Evolutionary conservation across 2,329 filamentous ascomycete genomes (phyloP).

Genomic region (Fusarium incarnatum): DNA sequence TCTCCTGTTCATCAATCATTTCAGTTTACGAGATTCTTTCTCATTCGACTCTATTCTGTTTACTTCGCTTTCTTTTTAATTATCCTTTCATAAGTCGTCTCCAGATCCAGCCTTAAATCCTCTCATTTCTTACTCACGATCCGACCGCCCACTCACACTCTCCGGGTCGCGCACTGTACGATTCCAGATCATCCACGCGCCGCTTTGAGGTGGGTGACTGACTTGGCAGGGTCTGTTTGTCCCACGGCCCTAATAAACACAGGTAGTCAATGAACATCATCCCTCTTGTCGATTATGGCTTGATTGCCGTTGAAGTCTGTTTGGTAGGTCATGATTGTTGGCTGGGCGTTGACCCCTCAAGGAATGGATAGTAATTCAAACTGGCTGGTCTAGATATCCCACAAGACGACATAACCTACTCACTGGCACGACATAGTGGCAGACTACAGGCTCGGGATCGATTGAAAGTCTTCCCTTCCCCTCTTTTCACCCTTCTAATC

Average conservation of each 20-base stretch:
- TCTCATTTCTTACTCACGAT: conserved; percentile 40
- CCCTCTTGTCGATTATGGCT: conserved; percentile 6
- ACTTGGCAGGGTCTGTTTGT: conserved; percentile 45
- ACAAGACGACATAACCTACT: background rate
- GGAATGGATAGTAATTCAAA: background rate
- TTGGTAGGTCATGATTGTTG: background rate
- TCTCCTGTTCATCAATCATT: background rate
- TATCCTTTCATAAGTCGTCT: conserved; percentile 2
- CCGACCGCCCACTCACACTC: conserved; percentile 33
- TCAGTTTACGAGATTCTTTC: background rate
- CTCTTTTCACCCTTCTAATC: conserved; percentile 23
- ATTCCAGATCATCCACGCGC: conserved; percentile 44
- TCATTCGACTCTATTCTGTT: background rate
- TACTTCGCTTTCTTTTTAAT: background rate
- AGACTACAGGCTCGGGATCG: conserved; percentile 7
- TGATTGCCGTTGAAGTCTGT: background rate
- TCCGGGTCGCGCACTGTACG: conserved; percentile 38
- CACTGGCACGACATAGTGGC: background rate
- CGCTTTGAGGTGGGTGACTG: conserved; percentile 31
- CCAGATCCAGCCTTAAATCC: conserved; percentile 18
- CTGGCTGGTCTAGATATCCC: background rate
- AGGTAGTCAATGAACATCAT: background rate
- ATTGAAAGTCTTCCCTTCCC: conserved; percentile 14
- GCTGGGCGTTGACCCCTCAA: background rate
- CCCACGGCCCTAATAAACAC: conserved; percentile 27